These are phyloP conservation scores for Aspergillus bertholletiae DNA, from an alignment of 495 filamentous ascomycete genomes.

Conservation along the genomic window DNA sequence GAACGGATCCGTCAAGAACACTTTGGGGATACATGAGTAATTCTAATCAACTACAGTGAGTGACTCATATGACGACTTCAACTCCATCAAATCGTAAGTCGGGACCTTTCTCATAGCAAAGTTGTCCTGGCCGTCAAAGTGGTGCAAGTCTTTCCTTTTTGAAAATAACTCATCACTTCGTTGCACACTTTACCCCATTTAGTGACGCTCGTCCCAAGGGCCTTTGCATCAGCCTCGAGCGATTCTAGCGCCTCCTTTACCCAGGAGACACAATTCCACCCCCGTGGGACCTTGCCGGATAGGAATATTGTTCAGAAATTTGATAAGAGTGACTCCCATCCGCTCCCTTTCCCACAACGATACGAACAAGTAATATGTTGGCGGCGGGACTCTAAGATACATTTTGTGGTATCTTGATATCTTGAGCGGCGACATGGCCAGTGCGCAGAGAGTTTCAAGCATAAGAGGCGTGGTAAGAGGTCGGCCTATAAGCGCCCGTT, in stretches of 20 bases:
- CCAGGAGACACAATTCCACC: slow-evolving; percentile 42
- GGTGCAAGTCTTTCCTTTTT: slow-evolving; percentile 31
- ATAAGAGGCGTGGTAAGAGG: too few relatives aligned
- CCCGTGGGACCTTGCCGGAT: slow-evolving; percentile 23
- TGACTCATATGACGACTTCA: not conserved
- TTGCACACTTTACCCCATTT: slow-evolving; percentile 33
- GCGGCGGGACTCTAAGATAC: too few relatives aligned
- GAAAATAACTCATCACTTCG: slow-evolving; percentile 29
- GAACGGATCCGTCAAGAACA: slow-evolving; percentile 39
- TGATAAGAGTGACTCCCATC: slow-evolving; percentile 22
- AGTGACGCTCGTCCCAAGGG: slow-evolving; percentile 28
- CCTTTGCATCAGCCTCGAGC: slow-evolving; percentile 25
- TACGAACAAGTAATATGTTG: slow-evolving; percentile 38
- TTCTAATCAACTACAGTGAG: not conserved
- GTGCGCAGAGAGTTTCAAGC: too few relatives aligned
- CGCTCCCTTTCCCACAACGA: slow-evolving; percentile 41
- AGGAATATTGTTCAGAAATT: slow-evolving; percentile 30
- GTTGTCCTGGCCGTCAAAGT: slow-evolving; percentile 26
- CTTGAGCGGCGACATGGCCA: too few relatives aligned
- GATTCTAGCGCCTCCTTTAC: slow-evolving; percentile 34
- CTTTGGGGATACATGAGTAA: not conserved
- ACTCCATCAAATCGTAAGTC: slow-evolving; percentile 25
- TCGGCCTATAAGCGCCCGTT: too few relatives aligned
- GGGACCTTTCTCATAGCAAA: slow-evolving; percentile 25
- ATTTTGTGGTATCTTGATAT: too few relatives aligned